These are phyloP conservation scores for Geotrichum macrosporum DNA, from an alignment of 1,139 yeast species.

Conservation along the genomic window DNA sequence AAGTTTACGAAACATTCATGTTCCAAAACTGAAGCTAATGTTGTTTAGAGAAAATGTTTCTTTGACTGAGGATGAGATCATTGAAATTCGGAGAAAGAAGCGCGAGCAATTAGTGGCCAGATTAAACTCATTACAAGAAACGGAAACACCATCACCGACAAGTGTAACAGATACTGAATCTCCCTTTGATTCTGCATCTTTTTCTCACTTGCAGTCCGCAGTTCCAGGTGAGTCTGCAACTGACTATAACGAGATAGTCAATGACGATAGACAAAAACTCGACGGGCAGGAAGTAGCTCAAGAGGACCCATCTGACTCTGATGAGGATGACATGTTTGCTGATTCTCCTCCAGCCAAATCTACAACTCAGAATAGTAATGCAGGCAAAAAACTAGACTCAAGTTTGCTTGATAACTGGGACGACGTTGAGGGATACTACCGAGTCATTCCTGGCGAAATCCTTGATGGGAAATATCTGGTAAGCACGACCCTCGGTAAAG, in stretches of 20 bases:
- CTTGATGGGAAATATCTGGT: constrained; percentile 63
- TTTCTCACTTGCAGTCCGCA: neutral
- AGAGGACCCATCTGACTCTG: constrained; percentile 1
- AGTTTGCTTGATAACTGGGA: constrained; percentile 38
- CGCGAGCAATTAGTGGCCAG: constrained; percentile 32
- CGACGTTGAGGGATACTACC: constrained; percentile 82
- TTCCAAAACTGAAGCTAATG: neutral
- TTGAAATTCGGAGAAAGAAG: constrained; percentile 37
- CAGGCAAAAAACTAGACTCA: constrained; percentile 28
- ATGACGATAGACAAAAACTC: neutral
- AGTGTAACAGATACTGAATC: neutral
- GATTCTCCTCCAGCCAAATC: constrained; percentile 19
- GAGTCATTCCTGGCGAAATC: constrained; percentile 66
- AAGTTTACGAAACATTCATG: neutral
- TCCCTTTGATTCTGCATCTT: neutral
- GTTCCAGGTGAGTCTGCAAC: constrained; percentile 2
- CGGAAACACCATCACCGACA: neutral
- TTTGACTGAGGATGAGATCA: constrained; percentile 25
- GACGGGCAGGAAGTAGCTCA: neutral
- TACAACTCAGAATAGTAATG: neutral
- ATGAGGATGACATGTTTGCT: constrained; percentile 28
- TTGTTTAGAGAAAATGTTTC: neutral
- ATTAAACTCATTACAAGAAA: neutral
- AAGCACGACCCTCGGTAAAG: constrained; percentile 88
- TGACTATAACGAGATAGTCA: neutral